Percentiles rank a stretch among this genome's conserved stretches.
Evolutionary conservation across 371 early-diverging fungal species (phyloP).

Genomic region (Rhizopus stolonifer): DNA sequence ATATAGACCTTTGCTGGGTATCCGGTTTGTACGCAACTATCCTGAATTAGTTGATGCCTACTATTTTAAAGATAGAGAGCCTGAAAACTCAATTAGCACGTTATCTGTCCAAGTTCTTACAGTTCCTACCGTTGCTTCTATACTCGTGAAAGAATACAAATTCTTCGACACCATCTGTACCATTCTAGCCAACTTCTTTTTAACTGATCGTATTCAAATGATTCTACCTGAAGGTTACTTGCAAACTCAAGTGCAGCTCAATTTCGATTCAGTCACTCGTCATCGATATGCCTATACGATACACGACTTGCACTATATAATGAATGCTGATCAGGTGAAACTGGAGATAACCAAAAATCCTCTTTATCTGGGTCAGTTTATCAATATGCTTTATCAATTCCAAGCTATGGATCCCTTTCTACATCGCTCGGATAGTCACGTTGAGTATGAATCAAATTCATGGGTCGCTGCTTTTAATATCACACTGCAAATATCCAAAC

Average conservation of each 20-base stretch:
- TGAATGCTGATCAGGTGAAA: constrained; percentile 63
- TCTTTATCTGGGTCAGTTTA: constrained; percentile 69
- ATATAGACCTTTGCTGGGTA: constrained; percentile 66
- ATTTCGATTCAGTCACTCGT: constrained; percentile 69
- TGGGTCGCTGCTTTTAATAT: constrained; percentile 92
- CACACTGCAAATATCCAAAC: constrained; percentile 75
- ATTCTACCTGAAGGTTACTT: constrained; percentile 33
- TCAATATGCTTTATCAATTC: constrained; percentile 80
- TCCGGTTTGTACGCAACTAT: constrained; percentile 81
- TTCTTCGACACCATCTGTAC: constrained; percentile 71
- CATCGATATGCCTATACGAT: constrained; percentile 85
- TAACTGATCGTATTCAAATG: constrained; percentile 53
- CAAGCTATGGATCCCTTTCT: constrained; percentile 91
- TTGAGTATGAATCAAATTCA: constrained; percentile 87
- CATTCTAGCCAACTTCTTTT: constrained; percentile 70
- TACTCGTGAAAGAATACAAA: constrained; percentile 76
- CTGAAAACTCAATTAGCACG: constrained; percentile 82
- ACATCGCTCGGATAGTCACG: constrained; percentile 73
- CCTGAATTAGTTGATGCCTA: constrained; percentile 73
- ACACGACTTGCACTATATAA: constrained; percentile 80
- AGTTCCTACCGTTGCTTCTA: constrained; percentile 83
- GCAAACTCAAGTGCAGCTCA: constrained; percentile 68
- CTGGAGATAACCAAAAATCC: constrained; percentile 53
- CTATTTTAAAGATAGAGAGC: constrained; percentile 84
- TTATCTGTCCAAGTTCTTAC: constrained; percentile 94